Base-by-base conservation (phyloP, 768 basidiomycete genomes). In the Lactarius quietus region DNA sequence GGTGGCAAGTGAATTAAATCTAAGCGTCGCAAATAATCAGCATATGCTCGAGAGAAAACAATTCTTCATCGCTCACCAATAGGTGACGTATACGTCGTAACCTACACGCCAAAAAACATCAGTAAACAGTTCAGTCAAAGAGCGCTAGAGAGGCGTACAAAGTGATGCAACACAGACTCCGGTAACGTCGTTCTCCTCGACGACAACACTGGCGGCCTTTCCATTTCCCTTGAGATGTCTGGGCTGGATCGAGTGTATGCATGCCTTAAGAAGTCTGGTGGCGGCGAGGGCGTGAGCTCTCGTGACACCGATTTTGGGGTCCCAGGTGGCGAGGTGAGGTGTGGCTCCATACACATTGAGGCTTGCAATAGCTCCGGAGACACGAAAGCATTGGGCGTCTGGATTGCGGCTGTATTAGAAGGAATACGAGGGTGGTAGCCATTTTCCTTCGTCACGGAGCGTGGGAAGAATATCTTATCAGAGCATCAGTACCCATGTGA, bases 381-480 rank as follows among this genome's bases (percentile, higher is more conserved):
- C 14, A 35, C 41, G 68, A 58, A 53, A 20, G 10, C 6, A n/a
- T n/a, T n/a, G 45, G 15, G 38, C 45, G 69, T 61, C 69, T 72
- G 33, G 65, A 65, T 35, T 20, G 72, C 53, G 3, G 69, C 56
- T 14, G 61, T 31, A 0, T 60, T 66, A 31, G 73, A 72, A 26
- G 72, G 61, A 20, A 65, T 66, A 57, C 81, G 82, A 28, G 81
- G 78, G 63, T 76, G 80, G 76, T 89, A 88, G 2, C 87, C 89
- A 6, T 82, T 77, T 74, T 90, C 88, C 31, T 78, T 79, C 4
- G 83, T 82, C 61, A 89, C 79, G 3, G 89, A 89, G 53, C 88
- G 88, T 39, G 90, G 90, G 78, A 91, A 91, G 77, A 91, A 91
- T 51, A 91, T 82, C 88, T 90, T 39, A 9, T 7, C 33, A 41